Conservation (phyloP, 805 yeast species). For the Saturnispora hagleri region DNA sequence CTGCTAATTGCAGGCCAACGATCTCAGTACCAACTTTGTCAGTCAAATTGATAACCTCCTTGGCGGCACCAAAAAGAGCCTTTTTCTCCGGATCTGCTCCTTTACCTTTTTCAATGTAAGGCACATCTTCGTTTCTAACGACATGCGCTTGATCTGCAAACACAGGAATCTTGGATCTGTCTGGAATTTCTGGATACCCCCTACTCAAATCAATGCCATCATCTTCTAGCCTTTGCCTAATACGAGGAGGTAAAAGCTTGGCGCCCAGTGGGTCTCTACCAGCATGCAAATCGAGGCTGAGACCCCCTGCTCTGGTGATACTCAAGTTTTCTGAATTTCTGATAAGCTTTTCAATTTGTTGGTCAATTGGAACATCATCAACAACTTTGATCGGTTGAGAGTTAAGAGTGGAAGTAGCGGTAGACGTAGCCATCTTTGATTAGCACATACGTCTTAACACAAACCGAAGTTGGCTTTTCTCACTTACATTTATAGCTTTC, state of each 20-base stretch:
- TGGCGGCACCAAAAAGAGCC: no score
- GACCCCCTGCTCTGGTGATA: conserved; percentile 1
- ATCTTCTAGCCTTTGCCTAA: conserved; percentile 26
- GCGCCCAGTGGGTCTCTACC: conserved; percentile 12
- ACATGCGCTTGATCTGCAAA: conserved; percentile 19
- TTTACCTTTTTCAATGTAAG: no score
- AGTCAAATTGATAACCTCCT: no score
- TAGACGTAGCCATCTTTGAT: not conserved
- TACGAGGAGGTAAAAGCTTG: conserved; percentile 21
- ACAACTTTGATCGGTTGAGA: not conserved
- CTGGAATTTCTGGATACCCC: conserved; percentile 33
- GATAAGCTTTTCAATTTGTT: conserved; percentile 9
- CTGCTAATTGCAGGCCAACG: no score
- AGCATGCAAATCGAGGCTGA: not conserved
- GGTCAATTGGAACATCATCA: conserved; percentile 9
- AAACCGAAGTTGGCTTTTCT: not conserved
- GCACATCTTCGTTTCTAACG: no score
- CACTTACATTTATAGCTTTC: no score
- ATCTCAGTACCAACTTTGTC: no score
- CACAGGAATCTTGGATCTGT: conserved; percentile 24
- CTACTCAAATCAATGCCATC: conserved; percentile 28
- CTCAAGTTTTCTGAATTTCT: conserved; percentile 6
- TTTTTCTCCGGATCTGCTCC: no score
- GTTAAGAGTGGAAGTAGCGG: not conserved
- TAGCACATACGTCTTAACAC: not conserved